Evolutionary conservation across 768 basidiomycete genomes (phyloP).

Genomic region (Cyclocybe aegerita): DNA sequence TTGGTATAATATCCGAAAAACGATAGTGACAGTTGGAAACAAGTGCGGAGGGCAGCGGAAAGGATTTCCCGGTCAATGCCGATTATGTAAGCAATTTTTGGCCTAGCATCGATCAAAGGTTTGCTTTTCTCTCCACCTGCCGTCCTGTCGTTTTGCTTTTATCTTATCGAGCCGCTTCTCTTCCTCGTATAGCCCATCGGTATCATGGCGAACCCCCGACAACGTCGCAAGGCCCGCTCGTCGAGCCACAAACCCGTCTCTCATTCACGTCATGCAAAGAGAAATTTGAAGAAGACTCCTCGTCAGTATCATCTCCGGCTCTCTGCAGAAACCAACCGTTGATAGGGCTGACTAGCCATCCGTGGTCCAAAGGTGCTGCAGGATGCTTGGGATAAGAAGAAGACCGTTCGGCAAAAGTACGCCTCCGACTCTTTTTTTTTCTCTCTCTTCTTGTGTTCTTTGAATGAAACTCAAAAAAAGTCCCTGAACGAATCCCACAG

Average conservation of each 20-base stretch:
- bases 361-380: constrained; percentile 80
- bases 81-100: constrained; percentile 13
- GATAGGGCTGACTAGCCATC: constrained; percentile 49
- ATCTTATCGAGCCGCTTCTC: not conserved
- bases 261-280: constrained; percentile 73
- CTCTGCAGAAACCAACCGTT: constrained; percentile 7
- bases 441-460: no score
- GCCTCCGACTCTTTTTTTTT: constrained; percentile 19
- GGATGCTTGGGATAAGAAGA: constrained; percentile 83
- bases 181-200: not conserved
- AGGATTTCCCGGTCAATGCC: constrained; percentile 28
- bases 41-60: constrained; percentile 29
- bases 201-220: constrained; percentile 91
- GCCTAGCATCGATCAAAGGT: not conserved
- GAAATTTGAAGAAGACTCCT: constrained; percentile 75
- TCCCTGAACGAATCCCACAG: constrained; percentile 35
- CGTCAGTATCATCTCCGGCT: constrained; percentile 39
- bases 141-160: not conserved
- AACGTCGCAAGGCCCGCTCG: constrained; percentile 83
- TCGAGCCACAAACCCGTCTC: constrained; percentile 71
- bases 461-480: no score
- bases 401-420: constrained; percentile 92
- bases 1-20: constrained; percentile 16
- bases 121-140: not conserved
- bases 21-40: constrained; percentile 8